Conservation (phyloP, 139 green algal genomes). For the Coelastrella sp. region DNA sequence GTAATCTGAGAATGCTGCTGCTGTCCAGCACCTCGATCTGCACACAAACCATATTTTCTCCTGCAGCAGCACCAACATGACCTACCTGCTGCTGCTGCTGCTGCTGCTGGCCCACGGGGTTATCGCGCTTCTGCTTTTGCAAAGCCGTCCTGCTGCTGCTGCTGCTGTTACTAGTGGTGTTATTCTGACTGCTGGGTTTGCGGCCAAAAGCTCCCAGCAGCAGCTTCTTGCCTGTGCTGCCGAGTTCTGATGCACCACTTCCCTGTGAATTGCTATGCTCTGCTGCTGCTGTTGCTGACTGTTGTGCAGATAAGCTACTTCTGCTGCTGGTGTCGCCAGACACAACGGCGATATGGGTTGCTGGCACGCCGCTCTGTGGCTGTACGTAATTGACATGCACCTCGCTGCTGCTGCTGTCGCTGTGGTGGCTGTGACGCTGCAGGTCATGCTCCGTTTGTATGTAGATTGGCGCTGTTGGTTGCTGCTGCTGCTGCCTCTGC, state of each 20-base stretch:
- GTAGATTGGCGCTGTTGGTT: not conserved
- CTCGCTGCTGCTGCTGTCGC: not conserved
- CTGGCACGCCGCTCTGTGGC: not conserved
- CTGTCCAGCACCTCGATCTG: not conserved
- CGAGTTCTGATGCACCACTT: too few relatives aligned
- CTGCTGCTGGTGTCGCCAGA: not conserved
- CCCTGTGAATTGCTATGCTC: not conserved
- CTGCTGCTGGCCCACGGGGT: not conserved
- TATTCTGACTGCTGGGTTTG: conserved; percentile 9
- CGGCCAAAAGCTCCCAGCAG: not conserved
- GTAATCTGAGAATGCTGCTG: not conserved
- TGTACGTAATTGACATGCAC: not conserved
- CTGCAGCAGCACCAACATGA: conserved; percentile 19
- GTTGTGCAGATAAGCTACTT: not conserved
- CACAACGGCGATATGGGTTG: not conserved
- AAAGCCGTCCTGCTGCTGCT: not conserved
- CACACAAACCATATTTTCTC: not conserved
- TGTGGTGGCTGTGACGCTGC: not conserved
- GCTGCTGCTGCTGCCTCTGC: not conserved
- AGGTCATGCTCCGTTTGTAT: conserved; percentile 32
- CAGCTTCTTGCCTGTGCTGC: not conserved
- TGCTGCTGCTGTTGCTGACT: conserved; percentile 4
- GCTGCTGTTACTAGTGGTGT: not conserved
- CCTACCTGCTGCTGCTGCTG: not conserved
- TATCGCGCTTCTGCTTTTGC: not conserved